These are phyloP conservation scores for Eragrostis curvula DNA, from an alignment of 176 grass and related monocot species.

Conservation along the genomic window DNA sequence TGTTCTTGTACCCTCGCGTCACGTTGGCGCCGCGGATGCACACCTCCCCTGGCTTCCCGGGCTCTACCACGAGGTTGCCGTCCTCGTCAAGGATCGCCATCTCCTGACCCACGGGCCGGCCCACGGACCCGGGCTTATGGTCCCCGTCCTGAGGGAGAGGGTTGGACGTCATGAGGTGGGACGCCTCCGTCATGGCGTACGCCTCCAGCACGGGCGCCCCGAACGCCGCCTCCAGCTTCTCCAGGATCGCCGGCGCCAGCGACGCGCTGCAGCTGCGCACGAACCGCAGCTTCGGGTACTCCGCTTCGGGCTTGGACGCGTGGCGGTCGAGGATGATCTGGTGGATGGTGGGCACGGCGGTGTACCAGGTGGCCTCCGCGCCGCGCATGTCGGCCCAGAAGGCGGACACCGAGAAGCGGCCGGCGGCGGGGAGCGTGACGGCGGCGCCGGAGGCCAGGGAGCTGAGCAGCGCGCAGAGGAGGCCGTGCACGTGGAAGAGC, in stretches of 20 bases:
- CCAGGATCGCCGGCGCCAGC: conserved; percentile 75
- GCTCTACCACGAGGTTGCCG: neutral
- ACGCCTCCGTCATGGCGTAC: conserved; percentile 95
- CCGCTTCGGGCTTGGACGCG: conserved; percentile 38
- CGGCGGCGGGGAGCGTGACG: conserved; percentile 56
- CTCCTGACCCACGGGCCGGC: conserved; percentile 71
- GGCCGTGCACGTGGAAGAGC: conserved; percentile 94
- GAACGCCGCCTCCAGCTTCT: conserved; percentile 68
- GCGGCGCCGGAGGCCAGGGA: conserved; percentile 69
- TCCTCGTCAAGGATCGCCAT: conserved; percentile 74
- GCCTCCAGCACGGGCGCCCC: conserved; percentile 79
- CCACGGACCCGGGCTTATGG: conserved; percentile 66
- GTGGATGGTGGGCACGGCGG: conserved; percentile 88
- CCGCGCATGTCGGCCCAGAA: conserved; percentile 91
- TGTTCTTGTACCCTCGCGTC: conserved; percentile 73
- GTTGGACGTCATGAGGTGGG: conserved; percentile 89
- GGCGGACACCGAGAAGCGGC: conserved; percentile 83
- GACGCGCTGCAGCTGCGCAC: conserved; percentile 96
- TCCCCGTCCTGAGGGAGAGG: conserved; percentile 66
- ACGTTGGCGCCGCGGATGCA: conserved; percentile 83
- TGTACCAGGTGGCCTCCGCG: conserved; percentile 80
- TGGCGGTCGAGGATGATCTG: conserved; percentile 95
- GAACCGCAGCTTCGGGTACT: conserved; percentile 72
- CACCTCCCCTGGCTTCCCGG: conserved; percentile 65
- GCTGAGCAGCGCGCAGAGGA: conserved; percentile 65